A percentile compares a stretch with the other conserved stretches of the same genome.
Conservation (phyloP, 108 stramenopile genomes). For the Cyclostephanos invisitatus region DNA sequence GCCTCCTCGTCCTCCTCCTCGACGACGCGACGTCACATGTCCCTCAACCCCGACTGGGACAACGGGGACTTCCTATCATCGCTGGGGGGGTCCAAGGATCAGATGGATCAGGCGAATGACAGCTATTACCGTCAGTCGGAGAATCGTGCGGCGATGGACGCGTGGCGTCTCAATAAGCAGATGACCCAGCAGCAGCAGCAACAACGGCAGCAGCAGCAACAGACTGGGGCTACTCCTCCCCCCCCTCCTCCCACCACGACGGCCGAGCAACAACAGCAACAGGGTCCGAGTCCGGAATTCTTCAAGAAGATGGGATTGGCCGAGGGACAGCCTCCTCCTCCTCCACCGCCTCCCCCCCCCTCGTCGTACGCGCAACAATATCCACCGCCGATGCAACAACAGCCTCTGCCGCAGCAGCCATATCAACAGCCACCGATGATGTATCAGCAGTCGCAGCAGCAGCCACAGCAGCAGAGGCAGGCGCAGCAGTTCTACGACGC, state of each 20-base stretch:
- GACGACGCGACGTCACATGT: not conserved
- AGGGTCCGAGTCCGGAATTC: conserved; percentile 22
- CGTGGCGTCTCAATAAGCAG: conserved; percentile 20
- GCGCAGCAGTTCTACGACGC: conserved; percentile 35
- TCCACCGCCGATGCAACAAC: not conserved
- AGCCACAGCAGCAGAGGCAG: conserved; percentile 5
- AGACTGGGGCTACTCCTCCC: not conserved
- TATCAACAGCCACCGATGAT: not conserved
- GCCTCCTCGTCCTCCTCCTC: not conserved
- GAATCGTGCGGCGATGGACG: conserved; percentile 24
- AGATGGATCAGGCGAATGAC: conserved; percentile 44
- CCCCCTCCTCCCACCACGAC: not conserved
- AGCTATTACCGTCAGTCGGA: conserved; percentile 31
- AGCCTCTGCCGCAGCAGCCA: conserved; percentile 2
- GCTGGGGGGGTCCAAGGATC: conserved; percentile 33
- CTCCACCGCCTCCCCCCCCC: not conserved
- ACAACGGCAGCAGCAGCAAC: conserved; percentile 29
- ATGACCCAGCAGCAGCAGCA: conserved; percentile 8
- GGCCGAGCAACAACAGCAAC: too few relatives aligned
- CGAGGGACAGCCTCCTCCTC: conserved; percentile 1
- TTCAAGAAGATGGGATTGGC: conserved; percentile 23
- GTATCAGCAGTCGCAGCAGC: conserved; percentile 19
- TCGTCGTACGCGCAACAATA: not conserved
- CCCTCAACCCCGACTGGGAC: conserved; percentile 55
- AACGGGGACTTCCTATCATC: conserved; percentile 61